phyloP scores from a whole-genome alignment of 805 yeast genomes.

The Candida pini region DNA sequence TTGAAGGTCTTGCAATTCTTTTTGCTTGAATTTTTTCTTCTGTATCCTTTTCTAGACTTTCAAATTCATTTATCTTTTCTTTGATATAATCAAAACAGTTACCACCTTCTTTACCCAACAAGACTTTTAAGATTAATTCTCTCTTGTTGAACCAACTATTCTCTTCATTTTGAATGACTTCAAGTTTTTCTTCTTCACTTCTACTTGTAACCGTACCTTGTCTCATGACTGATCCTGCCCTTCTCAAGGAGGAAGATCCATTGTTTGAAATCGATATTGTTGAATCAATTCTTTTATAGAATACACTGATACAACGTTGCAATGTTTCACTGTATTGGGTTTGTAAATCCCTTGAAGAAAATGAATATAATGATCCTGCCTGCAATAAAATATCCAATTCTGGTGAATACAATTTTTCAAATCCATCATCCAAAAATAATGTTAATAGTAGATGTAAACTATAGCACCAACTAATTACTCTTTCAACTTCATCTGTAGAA shows the following conservation, averaged over 20 bases:
- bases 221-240: conserved; percentile 12
- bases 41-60: conserved; percentile 3
- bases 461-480: conserved; percentile 18
- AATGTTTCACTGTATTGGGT: conserved; percentile 6
- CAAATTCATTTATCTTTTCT: conserved; percentile 7
- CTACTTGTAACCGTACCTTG: conserved; percentile 13
- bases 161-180: conserved; percentile 3
- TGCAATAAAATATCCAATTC: conserved; percentile 9
- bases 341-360: conserved; percentile 7
- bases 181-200: conserved; percentile 5
- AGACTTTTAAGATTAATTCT: conserved; percentile 14
- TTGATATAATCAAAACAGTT: conserved; percentile 8
- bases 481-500: conserved; percentile 9
- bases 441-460: conserved; percentile 9
- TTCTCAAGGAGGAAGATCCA: conserved; percentile 5
- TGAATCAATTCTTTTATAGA: conserved; percentile 1
- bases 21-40: conserved; percentile 9
- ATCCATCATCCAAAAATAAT: conserved; percentile 2
- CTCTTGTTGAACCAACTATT: conserved; percentile 5
- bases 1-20: no score
- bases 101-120: conserved; percentile 13
- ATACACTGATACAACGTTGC: conserved; percentile 4
- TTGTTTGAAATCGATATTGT: conserved; percentile 1
- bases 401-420: conserved; percentile 4
- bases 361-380: conserved; percentile 6